phyloP scores from a whole-genome alignment of 805 yeast genomes.

The Pichia ethanolica region DNA sequence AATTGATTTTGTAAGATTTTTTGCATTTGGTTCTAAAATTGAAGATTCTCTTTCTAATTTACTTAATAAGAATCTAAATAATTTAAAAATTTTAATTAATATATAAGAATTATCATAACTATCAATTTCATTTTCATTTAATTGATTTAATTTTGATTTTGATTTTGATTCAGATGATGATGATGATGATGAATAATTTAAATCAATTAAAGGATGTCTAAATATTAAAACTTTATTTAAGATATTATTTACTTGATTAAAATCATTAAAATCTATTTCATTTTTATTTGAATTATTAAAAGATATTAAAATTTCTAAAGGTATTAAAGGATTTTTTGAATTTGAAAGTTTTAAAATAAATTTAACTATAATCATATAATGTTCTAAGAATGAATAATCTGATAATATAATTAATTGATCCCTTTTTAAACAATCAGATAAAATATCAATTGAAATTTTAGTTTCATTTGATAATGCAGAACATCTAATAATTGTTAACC shows the following conservation, averaged over 20 bases:
- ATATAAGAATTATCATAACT: slow-evolving; percentile 31
- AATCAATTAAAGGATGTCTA: slow-evolving; percentile 12
- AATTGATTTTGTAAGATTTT: slow-evolving; percentile 15
- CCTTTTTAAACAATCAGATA: slow-evolving; percentile 38
- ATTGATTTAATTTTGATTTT: background rate
- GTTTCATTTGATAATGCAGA: slow-evolving; percentile 21
- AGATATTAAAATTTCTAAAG: slow-evolving; percentile 14
- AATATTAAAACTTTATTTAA: slow-evolving; percentile 15
- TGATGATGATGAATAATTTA: background rate
- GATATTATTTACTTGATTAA: slow-evolving; percentile 12
- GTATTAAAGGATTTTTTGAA: slow-evolving; percentile 24
- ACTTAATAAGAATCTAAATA: slow-evolving; percentile 22
- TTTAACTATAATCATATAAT: slow-evolving; percentile 24
- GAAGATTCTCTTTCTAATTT: slow-evolving; percentile 23
- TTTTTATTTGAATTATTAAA: background rate
- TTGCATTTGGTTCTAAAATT: slow-evolving; percentile 19
- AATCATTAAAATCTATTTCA: slow-evolving; percentile 11
- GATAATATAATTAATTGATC: slow-evolving; percentile 45
- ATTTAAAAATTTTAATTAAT: slow-evolving; percentile 34
- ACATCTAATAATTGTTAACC: slow-evolving; percentile 24
- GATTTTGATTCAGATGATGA: background rate
- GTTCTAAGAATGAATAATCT: slow-evolving; percentile 44
- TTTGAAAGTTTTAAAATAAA: slow-evolving; percentile 24
- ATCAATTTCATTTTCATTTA: slow-evolving; percentile 4
- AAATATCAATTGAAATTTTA: slow-evolving; percentile 33